Evolutionary conservation across 129 eudicot species (phyloP).

Genomic region (Flaveria brownii): DNA sequence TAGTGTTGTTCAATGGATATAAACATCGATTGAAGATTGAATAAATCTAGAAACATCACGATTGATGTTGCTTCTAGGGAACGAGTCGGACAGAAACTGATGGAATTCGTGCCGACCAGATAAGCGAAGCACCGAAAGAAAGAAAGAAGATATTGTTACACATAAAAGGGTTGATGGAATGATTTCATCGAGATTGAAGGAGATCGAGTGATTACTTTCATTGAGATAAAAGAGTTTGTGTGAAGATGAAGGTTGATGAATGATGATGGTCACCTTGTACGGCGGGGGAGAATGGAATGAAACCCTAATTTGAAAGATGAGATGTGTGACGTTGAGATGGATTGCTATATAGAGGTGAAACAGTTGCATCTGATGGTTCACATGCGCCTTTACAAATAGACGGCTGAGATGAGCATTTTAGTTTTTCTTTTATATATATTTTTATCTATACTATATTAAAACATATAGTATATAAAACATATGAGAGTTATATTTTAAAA

Average conservation of each 20-base stretch:
- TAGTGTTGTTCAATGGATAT: slow-evolving; percentile 26
- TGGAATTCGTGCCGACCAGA: slow-evolving; percentile 51
- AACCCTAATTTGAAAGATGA: slow-evolving; percentile 11
- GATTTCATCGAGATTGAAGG: neutral
- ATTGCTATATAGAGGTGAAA: neutral
- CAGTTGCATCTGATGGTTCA: neutral
- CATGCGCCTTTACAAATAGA: neutral
- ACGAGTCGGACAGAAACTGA: slow-evolving; percentile 60
- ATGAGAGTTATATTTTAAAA: no score
- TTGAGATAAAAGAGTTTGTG: no score
- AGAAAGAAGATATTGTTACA: no score
- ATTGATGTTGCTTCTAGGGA: slow-evolving; percentile 66
- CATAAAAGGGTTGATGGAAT: neutral
- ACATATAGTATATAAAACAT: no score
- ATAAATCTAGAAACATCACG: slow-evolving; percentile 38
- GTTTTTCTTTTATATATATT: no score
- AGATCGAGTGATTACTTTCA: no score
- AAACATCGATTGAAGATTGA: neutral
- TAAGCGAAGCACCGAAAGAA: slow-evolving; percentile 38
- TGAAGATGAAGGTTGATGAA: no score
- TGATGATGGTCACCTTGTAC: neutral
- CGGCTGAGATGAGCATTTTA: slow-evolving; percentile 6
- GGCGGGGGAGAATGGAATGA: neutral
- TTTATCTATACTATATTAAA: no score
- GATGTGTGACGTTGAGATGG: neutral